Percentiles rank a stretch among this genome's conserved stretches.
These are phyloP conservation scores for Pythium utonaiense DNA, from an alignment of 352 stramenopile genomes.

Conservation along the genomic window DNA sequence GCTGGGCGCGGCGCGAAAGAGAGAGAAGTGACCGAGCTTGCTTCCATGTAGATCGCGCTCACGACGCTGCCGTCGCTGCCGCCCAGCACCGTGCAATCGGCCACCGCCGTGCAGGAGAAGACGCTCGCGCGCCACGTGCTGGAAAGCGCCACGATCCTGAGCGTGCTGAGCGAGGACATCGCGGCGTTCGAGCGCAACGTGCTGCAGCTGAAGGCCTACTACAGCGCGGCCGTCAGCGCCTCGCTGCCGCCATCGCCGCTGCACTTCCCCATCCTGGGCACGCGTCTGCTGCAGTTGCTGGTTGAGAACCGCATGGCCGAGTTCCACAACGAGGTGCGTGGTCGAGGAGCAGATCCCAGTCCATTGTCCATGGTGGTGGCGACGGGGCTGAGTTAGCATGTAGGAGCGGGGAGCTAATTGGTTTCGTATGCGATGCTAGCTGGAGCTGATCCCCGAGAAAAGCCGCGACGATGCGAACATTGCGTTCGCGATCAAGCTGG, in stretches of 20 bases:
- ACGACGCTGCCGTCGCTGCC: slow-evolving; percentile 83
- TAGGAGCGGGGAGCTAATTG: background rate
- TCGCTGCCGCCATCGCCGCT: slow-evolving; percentile 62
- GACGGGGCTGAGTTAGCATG: background rate
- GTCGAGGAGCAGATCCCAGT: no score
- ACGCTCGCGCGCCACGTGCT: slow-evolving; percentile 82
- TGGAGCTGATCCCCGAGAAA: slow-evolving; percentile 84
- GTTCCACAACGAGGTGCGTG: slow-evolving; percentile 86
- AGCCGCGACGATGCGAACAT: slow-evolving; percentile 84
- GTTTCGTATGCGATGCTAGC: slow-evolving; percentile 15
- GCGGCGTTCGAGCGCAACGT: slow-evolving; percentile 85
- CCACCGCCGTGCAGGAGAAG: slow-evolving; percentile 62
- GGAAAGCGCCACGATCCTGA: slow-evolving; percentile 87
- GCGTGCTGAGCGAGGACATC: slow-evolving; percentile 83
- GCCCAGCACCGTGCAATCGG: slow-evolving; percentile 47
- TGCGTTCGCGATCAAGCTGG: slow-evolving; percentile 86
- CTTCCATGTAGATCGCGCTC: slow-evolving; percentile 64
- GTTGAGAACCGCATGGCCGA: slow-evolving; percentile 92
- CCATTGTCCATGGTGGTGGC: no score
- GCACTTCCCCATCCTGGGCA: slow-evolving; percentile 85
- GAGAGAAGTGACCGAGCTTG: background rate
- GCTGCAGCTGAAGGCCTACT: slow-evolving; percentile 88
- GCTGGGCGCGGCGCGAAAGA: no score
- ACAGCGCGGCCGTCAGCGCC: slow-evolving; percentile 36
- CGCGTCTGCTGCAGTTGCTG: slow-evolving; percentile 86